phyloP scores from a whole-genome alignment of 164 flowering plant species.

The Vitis cinerea region DNA sequence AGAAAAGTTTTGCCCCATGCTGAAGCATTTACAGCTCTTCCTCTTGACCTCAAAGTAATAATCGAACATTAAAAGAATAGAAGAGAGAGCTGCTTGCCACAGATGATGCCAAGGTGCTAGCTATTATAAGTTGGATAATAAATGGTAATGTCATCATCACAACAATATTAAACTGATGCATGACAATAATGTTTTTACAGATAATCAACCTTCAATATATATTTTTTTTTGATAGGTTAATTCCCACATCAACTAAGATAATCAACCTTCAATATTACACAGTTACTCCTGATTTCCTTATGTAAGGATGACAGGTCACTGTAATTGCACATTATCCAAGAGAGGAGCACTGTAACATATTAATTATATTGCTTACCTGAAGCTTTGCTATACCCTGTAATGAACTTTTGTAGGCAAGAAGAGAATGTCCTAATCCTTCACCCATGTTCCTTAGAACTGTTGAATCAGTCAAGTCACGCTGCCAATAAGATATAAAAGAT shows the following conservation, averaged over 20 bases:
- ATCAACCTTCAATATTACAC: neutral
- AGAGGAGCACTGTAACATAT: neutral
- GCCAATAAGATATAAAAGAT: constrained; percentile 20
- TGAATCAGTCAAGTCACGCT: constrained; percentile 98
- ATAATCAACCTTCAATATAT: neutral
- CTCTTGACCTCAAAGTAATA: neutral
- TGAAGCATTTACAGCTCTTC: neutral
- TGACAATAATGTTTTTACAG: neutral
- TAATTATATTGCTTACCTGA: constrained; percentile 50
- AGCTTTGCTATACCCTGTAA: constrained; percentile 85
- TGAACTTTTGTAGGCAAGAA: constrained; percentile 88
- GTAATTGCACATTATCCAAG: neutral
- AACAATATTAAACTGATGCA: neutral
- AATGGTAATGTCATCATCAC: neutral
- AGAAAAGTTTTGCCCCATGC: neutral
- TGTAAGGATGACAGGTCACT: too few relatives aligned
- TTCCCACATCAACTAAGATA: neutral
- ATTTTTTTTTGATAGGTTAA: too few relatives aligned
- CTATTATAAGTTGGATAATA: neutral
- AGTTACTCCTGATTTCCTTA: too few relatives aligned
- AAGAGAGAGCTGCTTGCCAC: neutral
- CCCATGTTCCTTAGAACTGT: constrained; percentile 96
- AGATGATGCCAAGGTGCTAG: neutral
- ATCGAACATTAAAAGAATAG: too few relatives aligned
- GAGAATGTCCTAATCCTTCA: constrained; percentile 82